Percentiles rank a stretch among this genome's conserved stretches.
Conservation (phyloP, 1,139 yeast genomes). For the Nematodospora anomalae region DNA sequence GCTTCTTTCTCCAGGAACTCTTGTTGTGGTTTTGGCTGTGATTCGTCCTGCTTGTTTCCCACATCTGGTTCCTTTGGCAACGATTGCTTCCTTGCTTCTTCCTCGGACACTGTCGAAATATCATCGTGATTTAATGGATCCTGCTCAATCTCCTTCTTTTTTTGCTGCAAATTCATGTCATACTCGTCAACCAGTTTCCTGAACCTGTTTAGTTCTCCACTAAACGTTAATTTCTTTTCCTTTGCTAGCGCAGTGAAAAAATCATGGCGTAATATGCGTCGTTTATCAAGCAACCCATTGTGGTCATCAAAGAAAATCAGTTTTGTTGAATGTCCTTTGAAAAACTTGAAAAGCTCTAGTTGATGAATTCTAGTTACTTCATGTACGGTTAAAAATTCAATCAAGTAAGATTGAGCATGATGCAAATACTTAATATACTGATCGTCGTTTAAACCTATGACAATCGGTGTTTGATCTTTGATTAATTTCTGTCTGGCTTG, state of each 20-base stretch:
- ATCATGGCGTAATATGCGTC: neutral
- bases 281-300: neutral
- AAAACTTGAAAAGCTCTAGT: slow-evolving; percentile 25
- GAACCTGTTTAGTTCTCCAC: neutral
- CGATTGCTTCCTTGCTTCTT: no score
- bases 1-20: no score
- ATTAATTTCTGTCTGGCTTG: slow-evolving; percentile 1
- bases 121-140: no score
- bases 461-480: slow-evolving; percentile 6
- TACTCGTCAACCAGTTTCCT: slow-evolving; percentile 1
- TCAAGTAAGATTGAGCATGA: slow-evolving; percentile 20
- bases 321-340: slow-evolving; percentile 17
- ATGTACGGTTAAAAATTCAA: slow-evolving; percentile 32
- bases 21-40: no score
- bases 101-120: no score
- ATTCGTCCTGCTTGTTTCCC: no score
- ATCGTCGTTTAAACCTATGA: slow-evolving; percentile 27
- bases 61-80: no score
- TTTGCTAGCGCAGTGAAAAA: neutral
- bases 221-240: neutral
- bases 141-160: neutral
- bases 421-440: slow-evolving; percentile 30
- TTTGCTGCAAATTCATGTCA: neutral
- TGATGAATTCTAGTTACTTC: slow-evolving; percentile 35
- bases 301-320: slow-evolving; percentile 15